Conservation (phyloP, 106 monocot species). For the Dioscorea dumetorum region DNA sequence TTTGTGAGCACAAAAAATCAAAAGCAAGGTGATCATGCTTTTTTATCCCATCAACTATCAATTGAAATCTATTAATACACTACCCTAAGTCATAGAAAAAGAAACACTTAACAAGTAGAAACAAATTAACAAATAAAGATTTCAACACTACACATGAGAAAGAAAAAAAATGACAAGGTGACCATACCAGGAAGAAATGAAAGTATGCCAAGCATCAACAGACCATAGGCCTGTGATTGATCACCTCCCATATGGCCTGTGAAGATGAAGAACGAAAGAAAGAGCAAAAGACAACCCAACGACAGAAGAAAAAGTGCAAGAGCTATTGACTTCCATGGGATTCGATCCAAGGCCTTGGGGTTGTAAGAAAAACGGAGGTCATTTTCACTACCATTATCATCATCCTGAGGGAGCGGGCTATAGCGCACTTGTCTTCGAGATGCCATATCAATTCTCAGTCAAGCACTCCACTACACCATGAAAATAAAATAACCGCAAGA, state of each 20-base stretch:
- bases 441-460: slow-evolving; percentile 33
- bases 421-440: slow-evolving; percentile 45
- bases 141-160: too few relatives aligned
- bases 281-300: slow-evolving; percentile 59
- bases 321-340: slow-evolving; percentile 89
- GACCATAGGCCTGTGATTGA: slow-evolving; percentile 62
- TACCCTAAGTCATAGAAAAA: too few relatives aligned
- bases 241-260: slow-evolving; percentile 90
- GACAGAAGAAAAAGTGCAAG: slow-evolving; percentile 77
- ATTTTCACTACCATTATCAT: slow-evolving; percentile 6
- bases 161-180: neutral
- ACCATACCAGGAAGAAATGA: slow-evolving; percentile 83
- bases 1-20: too few relatives aligned
- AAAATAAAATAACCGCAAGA: too few relatives aligned
- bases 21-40: too few relatives aligned
- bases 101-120: too few relatives aligned
- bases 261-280: slow-evolving; percentile 65
- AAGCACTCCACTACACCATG: too few relatives aligned
- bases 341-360: slow-evolving; percentile 50
- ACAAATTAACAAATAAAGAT: too few relatives aligned
- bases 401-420: slow-evolving; percentile 30
- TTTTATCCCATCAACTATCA: neutral
- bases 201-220: slow-evolving; percentile 69
- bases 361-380: slow-evolving; percentile 72
- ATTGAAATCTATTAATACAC: neutral